These are phyloP conservation scores for Peronosclerospora sorghi DNA, from an alignment of 352 stramenopile species.

Conservation along the genomic window DNA sequence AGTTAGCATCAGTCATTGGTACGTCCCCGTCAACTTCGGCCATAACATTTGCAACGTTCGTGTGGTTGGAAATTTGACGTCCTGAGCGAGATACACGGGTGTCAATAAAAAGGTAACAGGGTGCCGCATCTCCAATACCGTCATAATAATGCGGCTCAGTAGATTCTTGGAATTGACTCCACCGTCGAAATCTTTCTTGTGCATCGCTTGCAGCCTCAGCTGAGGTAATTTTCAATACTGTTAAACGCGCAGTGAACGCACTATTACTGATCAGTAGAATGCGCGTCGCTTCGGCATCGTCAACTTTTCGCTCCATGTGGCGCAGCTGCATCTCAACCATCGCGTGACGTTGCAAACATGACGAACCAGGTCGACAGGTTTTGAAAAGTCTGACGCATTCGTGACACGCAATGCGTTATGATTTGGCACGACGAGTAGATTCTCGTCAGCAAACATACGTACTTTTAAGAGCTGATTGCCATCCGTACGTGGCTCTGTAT, in stretches of 20 bases:
- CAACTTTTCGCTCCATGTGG: too few relatives aligned
- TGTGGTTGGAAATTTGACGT: constrained; percentile 1
- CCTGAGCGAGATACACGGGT: constrained; percentile 19
- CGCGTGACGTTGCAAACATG: constrained; percentile 40
- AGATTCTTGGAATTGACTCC: too few relatives aligned
- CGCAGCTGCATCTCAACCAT: constrained; percentile 41
- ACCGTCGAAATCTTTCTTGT: too few relatives aligned
- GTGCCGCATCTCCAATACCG: too few relatives aligned
- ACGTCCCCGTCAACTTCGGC: too few relatives aligned
- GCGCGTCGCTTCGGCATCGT: too few relatives aligned
- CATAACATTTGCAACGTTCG: too few relatives aligned
- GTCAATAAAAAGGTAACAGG: too few relatives aligned
- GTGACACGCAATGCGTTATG: constrained; percentile 40
- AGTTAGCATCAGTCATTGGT: too few relatives aligned
- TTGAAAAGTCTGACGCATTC: too few relatives aligned
- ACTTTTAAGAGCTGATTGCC: constrained; percentile 52
- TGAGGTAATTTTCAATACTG: constrained; percentile 14
- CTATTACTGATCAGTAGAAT: too few relatives aligned
- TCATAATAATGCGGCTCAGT: constrained; percentile 33
- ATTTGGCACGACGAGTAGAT: too few relatives aligned
- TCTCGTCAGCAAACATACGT: constrained; percentile 41
- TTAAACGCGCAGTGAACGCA: constrained; percentile 19
- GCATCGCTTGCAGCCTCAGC: constrained; percentile 4
- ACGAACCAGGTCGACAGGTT: constrained; percentile 31
- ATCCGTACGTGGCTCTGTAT: constrained; percentile 26